Evolutionary conservation across 2,329 filamentous ascomycete genomes (phyloP).

Genomic region (Cryphonectria parasitica): DNA sequence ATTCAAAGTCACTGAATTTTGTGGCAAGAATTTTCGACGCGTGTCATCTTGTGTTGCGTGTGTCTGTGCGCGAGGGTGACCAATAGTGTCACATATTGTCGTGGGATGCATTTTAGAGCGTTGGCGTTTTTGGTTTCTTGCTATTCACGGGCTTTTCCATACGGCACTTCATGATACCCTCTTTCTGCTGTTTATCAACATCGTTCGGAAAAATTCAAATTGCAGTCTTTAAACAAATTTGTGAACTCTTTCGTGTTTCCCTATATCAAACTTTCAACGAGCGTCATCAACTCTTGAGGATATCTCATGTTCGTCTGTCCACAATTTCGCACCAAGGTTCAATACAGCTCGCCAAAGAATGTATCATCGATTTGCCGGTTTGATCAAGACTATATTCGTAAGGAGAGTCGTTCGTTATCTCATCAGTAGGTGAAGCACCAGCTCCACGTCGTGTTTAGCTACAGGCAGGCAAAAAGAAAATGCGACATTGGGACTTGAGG

Average conservation of each 20-base stretch:
- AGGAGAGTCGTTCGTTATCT: conserved; percentile 14
- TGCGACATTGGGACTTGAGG: neutral
- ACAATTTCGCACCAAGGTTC: neutral
- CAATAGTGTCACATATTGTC: neutral
- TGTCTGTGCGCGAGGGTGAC: too few relatives aligned
- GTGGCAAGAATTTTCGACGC: neutral
- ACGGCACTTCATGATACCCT: neutral
- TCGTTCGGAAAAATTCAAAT: neutral
- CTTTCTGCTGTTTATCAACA: neutral
- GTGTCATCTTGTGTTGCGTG: neutral
- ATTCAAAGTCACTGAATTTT: neutral
- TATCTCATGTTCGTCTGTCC: too few relatives aligned
- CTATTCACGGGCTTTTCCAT: neutral
- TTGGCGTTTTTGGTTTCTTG: neutral
- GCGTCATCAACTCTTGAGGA: neutral
- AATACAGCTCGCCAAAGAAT: neutral
- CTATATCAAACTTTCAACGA: neutral
- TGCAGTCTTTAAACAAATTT: neutral
- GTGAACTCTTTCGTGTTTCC: neutral
- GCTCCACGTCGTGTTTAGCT: neutral
- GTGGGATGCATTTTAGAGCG: neutral
- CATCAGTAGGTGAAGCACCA: conserved; percentile 11
- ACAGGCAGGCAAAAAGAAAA: neutral
- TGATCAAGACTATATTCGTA: conserved; percentile 8
- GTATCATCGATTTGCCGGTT: neutral